Conservation (phyloP, 129 eudicot genomes). For the Lactuca sativa region DNA sequence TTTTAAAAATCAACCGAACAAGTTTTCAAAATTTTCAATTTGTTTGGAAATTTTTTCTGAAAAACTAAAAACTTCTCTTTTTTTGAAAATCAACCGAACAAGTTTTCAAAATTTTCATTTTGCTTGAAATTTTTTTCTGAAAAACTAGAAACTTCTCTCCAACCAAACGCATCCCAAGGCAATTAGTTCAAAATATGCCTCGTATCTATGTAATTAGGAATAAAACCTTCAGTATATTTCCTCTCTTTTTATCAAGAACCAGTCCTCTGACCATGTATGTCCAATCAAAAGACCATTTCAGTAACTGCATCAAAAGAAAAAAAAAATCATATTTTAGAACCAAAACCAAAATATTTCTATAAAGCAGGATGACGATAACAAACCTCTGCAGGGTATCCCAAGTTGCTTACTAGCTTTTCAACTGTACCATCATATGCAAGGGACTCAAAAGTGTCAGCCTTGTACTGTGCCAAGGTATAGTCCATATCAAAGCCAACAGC, state of each 20-base stretch:
- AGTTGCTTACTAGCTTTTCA: slow-evolving; percentile 71
- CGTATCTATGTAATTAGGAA: background rate
- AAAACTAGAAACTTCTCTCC: too few relatives aligned
- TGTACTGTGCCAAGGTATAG: slow-evolving; percentile 90
- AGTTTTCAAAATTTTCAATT: too few relatives aligned
- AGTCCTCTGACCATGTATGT: slow-evolving; percentile 96
- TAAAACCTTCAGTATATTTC: slow-evolving; percentile 87
- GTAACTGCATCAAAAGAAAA: slow-evolving; percentile 46
- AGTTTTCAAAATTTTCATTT: too few relatives aligned
- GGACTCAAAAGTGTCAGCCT: slow-evolving; percentile 87
- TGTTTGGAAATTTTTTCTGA: too few relatives aligned
- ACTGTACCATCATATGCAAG: slow-evolving; percentile 95
- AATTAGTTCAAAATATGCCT: slow-evolving; percentile 4
- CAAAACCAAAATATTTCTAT: background rate
- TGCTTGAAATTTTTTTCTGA: too few relatives aligned
- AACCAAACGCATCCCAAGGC: background rate
- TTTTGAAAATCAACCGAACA: too few relatives aligned
- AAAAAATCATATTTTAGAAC: background rate
- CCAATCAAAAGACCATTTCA: slow-evolving; percentile 84
- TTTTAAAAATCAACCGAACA: too few relatives aligned
- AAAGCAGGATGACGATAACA: slow-evolving; percentile 21
- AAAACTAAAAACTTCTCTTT: too few relatives aligned
- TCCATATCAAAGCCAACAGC: slow-evolving; percentile 99
- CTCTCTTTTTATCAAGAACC: slow-evolving; percentile 93
- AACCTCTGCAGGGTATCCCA: slow-evolving; percentile 90